Conservation (phyloP, 2,329 filamentous ascomycete genomes). For the Aspergillus clavatus region DNA sequence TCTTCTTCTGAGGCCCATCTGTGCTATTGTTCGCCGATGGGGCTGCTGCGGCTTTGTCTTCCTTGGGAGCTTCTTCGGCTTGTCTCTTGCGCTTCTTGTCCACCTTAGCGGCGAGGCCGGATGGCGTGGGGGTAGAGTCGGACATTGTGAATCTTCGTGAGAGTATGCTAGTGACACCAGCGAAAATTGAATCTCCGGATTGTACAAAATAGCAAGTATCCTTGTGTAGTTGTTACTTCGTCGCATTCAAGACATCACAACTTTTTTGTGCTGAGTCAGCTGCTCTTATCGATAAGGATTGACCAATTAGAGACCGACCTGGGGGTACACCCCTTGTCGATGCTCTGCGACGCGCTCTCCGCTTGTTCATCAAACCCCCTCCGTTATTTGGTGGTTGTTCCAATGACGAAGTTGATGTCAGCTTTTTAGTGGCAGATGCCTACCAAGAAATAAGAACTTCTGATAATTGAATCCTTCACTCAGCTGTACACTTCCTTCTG, state of each 20-base stretch:
- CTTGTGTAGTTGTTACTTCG: neutral
- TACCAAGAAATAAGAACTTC: neutral
- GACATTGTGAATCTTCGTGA: too few species aligned
- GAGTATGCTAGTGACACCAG: too few species aligned
- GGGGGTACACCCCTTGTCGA: constrained; percentile 12
- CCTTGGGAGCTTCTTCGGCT: constrained; percentile 27
- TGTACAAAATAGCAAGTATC: neutral
- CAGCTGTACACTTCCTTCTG: neutral
- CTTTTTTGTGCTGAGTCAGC: constrained; percentile 27
- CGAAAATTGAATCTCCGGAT: neutral
- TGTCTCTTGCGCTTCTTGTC: constrained; percentile 41
- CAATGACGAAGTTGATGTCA: neutral
- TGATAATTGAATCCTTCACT: neutral
- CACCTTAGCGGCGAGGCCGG: constrained; percentile 30
- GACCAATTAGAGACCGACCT: constrained; percentile 15
- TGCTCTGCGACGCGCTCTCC: constrained; percentile 17
- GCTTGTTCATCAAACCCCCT: constrained; percentile 3
- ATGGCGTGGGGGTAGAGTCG: constrained; percentile 15
- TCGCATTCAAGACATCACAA: constrained; percentile 3
- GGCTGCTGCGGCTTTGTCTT: constrained; percentile 20
- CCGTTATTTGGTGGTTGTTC: neutral
- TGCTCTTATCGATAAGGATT: constrained; percentile 30
- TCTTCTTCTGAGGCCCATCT: constrained; percentile 32
- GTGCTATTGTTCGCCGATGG: constrained; percentile 15
- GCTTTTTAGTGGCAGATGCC: too few species aligned